Percentiles rank a stretch among this genome's conserved stretches.
Evolutionary conservation across 352 stramenopile genomes (phyloP).

Genomic region (Phytophthora podocarpi): DNA sequence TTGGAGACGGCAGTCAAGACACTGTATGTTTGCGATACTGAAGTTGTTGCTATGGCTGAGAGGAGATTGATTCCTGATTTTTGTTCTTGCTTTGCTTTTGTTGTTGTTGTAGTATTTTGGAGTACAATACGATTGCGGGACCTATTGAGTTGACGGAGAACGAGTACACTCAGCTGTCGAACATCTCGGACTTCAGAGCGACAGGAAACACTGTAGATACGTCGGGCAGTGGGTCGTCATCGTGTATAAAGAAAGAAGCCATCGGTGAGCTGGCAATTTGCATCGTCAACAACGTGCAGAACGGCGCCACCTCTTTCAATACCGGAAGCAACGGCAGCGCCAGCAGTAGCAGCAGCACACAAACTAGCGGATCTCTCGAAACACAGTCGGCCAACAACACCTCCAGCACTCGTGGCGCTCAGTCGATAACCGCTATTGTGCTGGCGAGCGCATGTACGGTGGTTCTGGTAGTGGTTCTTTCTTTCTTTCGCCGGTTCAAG

Average conservation of each 20-base stretch:
- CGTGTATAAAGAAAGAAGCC: constrained; percentile 35
- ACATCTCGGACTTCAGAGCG: constrained; percentile 40
- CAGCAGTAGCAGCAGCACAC: background rate
- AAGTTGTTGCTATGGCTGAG: background rate
- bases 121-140: constrained; percentile 42
- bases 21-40: constrained; percentile 27
- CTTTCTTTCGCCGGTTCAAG: constrained; percentile 49
- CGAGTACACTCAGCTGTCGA: constrained; percentile 31
- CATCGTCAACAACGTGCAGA: constrained; percentile 29
- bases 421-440: constrained; percentile 31
- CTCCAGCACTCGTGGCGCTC: background rate
- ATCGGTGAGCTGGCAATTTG: constrained; percentile 39
- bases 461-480: constrained; percentile 35
- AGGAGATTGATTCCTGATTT: background rate
- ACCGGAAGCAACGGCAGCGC: background rate
- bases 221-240: constrained; percentile 14
- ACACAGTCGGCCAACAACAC: constrained; percentile 21
- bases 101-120: constrained; percentile 33
- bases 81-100: background rate
- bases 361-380: constrained; percentile 18
- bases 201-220: constrained; percentile 35
- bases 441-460: constrained; percentile 27
- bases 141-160: constrained; percentile 41
- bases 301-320: constrained; percentile 1
- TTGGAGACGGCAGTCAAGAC: constrained; percentile 34